Evolutionary conservation across 1,284 basidiomycete species (phyloP), one percentile per base, ranked within the genome.

Genomic region (Polyporus tsugae): DNA sequence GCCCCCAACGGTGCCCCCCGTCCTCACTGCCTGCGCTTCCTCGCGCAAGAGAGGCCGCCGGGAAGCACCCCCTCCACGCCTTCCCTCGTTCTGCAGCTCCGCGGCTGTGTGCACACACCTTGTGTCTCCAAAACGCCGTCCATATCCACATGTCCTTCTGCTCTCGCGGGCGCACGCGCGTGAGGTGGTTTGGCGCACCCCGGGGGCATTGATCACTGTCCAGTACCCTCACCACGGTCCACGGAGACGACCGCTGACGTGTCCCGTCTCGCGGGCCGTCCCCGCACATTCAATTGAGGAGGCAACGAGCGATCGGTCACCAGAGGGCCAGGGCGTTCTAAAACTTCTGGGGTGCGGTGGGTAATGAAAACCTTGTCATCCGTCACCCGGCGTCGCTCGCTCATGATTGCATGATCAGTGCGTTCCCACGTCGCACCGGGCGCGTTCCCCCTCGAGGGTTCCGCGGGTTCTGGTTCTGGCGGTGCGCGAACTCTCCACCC

Each of bases 351-450:
- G 71, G 71, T 72, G 49, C 67, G 67, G 61, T 68, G 66, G 39
- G 69, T 72, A 69, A 72, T 70, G 71, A 69, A 70, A 72, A 72
- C 71, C 71, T 72, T 72, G 71, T 70, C 69, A 67, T 65, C 62
- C 57, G 39, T 41, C 59, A 29, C 25, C 25, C 41, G 41, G 41
- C 41, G 41, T 15, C n/a, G 46, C 46, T 49, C 46, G 46, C 46
- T n/a, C n/a, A n/a, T n/a, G 46, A 22, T 49, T 49, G 46, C 46
- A 22, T 49, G 46, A 49, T 22, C 55, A 36, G 60, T 9, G 53
- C 69, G 55, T 41, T 72, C 70, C 66, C 70, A 72, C 70, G 70
- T 62, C 49, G 64, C 66, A 22, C 64, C 57, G 38, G 58, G 66
- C 67, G 65, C 61, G 39, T 62, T 70, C 62, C 65, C 67, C 67